Conservation (phyloP, 768 basidiomycete species). For the Rhodotorula graminis region DNA sequence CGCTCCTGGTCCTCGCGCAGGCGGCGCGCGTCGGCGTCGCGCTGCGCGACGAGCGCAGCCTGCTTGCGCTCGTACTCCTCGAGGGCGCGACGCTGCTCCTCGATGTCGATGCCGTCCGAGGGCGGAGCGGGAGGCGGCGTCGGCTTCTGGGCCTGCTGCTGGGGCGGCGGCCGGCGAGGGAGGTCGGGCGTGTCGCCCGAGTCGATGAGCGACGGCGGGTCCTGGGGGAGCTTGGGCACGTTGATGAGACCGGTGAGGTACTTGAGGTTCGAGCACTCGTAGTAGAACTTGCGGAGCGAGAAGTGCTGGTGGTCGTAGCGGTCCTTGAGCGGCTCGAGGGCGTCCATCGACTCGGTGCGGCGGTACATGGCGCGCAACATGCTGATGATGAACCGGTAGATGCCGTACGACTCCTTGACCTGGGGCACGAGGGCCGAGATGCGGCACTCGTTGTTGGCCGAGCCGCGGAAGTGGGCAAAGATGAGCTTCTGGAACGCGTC, state of each 20-base stretch:
- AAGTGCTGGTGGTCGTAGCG: slow-evolving; percentile 89
- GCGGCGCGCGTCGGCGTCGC: slow-evolving; percentile 76
- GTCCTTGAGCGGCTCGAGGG: slow-evolving; percentile 77
- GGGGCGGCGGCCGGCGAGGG: slow-evolving; percentile 69
- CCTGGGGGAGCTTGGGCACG: slow-evolving; percentile 92
- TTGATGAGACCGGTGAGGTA: slow-evolving; percentile 96
- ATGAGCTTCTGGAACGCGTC: slow-evolving; percentile 98
- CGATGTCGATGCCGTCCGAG: slow-evolving; percentile 63
- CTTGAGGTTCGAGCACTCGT: slow-evolving; percentile 97
- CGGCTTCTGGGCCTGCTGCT: slow-evolving; percentile 48
- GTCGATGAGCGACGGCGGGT: slow-evolving; percentile 91
- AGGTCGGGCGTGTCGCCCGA: slow-evolving; percentile 75
- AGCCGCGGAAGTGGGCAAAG: slow-evolving; percentile 86
- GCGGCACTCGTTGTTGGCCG: slow-evolving; percentile 91
- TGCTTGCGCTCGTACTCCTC: slow-evolving; percentile 97
- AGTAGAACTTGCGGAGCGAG: slow-evolving; percentile 92
- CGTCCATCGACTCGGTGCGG: slow-evolving; percentile 81
- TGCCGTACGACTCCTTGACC: slow-evolving; percentile 98
- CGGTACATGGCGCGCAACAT: slow-evolving; percentile 97
- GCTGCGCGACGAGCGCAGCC: slow-evolving; percentile 69
- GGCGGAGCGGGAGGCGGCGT: slow-evolving; percentile 68
- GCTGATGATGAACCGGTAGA: slow-evolving; percentile 96
- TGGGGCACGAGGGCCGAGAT: slow-evolving; percentile 93
- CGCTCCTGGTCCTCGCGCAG: slow-evolving; percentile 70
- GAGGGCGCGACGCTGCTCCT: slow-evolving; percentile 87